Evolutionary conservation across 176 grass and related monocot species (phyloP).

Genomic region (Carex littledalei): DNA sequence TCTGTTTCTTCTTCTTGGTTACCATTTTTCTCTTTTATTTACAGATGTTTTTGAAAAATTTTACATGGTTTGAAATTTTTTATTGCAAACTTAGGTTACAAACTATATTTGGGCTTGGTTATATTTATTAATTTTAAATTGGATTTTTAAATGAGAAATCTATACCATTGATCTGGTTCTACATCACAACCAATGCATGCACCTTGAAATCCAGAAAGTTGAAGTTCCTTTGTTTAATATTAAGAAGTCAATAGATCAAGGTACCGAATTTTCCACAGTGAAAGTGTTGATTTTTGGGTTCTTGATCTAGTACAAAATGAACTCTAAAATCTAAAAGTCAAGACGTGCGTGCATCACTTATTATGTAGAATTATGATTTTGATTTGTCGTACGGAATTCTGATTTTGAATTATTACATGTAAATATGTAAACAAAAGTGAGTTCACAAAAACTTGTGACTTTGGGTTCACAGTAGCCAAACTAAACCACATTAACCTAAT

Average conservation of each 20-base stretch:
- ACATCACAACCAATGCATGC: not conserved
- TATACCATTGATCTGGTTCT: not conserved
- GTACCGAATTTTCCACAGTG: not conserved
- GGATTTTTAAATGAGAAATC: not conserved
- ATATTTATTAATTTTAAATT: not conserved
- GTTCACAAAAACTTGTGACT: not conserved
- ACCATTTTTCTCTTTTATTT: constrained; percentile 13
- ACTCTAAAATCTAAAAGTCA: not conserved
- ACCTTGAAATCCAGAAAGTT: not conserved
- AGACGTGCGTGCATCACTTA: not conserved
- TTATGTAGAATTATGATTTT: not conserved
- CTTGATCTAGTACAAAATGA: not conserved
- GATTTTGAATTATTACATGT: not conserved
- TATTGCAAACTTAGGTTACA: not conserved
- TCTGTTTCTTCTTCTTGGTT: constrained; percentile 3
- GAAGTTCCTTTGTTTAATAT: not conserved
- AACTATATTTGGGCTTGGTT: not conserved
- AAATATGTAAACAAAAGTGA: not conserved
- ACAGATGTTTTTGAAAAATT: constrained; percentile 6
- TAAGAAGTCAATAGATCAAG: not conserved
- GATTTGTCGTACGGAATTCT: not conserved
- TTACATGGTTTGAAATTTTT: not conserved
- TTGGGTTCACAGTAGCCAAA: not conserved
- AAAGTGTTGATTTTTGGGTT: not conserved
- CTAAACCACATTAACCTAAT: not conserved